phyloP scores from a whole-genome alignment of 441 rosid species.

The Gossypium davidsonii region DNA sequence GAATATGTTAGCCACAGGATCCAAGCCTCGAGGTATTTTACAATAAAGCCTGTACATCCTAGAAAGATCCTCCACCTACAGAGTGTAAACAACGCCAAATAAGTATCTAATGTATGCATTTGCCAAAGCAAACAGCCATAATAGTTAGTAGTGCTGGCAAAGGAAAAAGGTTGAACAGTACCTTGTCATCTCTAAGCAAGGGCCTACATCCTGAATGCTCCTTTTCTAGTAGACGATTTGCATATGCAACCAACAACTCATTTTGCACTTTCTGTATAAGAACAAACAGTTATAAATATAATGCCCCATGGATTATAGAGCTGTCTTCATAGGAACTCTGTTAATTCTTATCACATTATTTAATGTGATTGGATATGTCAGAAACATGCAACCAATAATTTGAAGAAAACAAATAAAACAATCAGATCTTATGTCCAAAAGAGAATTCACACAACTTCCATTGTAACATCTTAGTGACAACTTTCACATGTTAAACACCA shows the following conservation, averaged over 20 bases:
- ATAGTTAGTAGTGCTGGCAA: neutral
- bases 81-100: conserved; percentile 3
- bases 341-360: neutral
- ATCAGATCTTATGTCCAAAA: neutral
- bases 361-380: neutral
- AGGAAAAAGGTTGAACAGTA: conserved; percentile 15
- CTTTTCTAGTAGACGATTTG: conserved; percentile 66
- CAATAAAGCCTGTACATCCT: conserved; percentile 91
- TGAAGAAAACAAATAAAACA: neutral
- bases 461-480: neutral
- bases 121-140: conserved; percentile 6
- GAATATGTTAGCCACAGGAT: conserved; percentile 68
- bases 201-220: conserved; percentile 89
- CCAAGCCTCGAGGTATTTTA: conserved; percentile 64
- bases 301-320: neutral
- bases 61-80: conserved; percentile 85
- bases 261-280: conserved; percentile 76
- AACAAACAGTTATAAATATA: neutral
- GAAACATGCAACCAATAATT: neutral
- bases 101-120: neutral
- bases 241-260: conserved; percentile 58
- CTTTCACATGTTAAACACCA: neutral
- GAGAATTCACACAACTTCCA: neutral
- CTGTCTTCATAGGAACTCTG: neutral
- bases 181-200: conserved; percentile 88